Evolutionary conservation across 176 grass and related monocot genomes (phyloP).

Genomic region (Musa itinerans): DNA sequence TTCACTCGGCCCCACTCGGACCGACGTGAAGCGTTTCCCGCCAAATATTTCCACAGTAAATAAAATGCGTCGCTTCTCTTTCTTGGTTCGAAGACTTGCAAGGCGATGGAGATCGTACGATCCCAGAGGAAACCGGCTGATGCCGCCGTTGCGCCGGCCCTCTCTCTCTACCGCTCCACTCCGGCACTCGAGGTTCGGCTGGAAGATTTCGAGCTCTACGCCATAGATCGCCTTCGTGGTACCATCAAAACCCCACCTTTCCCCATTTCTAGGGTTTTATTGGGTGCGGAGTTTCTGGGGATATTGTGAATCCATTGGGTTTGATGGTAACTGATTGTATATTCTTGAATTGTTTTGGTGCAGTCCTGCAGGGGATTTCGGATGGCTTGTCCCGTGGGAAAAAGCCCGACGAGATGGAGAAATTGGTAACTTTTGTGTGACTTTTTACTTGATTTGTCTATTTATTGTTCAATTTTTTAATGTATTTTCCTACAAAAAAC

Average conservation of each 20-base stretch:
- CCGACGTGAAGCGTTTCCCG: not conserved
- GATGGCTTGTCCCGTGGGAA: conserved; percentile 79
- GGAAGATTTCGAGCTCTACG: conserved; percentile 89
- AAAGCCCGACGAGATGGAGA: conserved; percentile 87
- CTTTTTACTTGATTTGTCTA: not conserved
- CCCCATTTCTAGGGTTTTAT: conserved; percentile 2
- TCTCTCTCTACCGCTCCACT: conserved; percentile 64
- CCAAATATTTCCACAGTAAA: not conserved
- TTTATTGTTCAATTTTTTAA: not conserved
- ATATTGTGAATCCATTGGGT: not conserved
- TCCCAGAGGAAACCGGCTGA: conserved; percentile 49
- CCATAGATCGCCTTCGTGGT: conserved; percentile 93
- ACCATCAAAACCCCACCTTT: not conserved
- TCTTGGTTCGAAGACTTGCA: not conserved
- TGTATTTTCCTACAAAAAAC: not conserved
- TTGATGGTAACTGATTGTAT: not conserved
- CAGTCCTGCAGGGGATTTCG: conserved; percentile 82
- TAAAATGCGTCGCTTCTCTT: not conserved
- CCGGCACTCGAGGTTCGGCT: conserved; percentile 75
- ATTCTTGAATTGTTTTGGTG: conserved; percentile 13
- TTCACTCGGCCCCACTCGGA: too few species aligned
- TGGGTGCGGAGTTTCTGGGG: not conserved
- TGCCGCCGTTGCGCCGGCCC: conserved; percentile 8
- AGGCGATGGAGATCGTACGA: conserved; percentile 74
- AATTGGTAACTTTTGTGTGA: conserved; percentile 39